phyloP scores from a whole-genome alignment of 371 early-diverging fungal species.

The Ecytonucleospora hepatopenaei region DNA sequence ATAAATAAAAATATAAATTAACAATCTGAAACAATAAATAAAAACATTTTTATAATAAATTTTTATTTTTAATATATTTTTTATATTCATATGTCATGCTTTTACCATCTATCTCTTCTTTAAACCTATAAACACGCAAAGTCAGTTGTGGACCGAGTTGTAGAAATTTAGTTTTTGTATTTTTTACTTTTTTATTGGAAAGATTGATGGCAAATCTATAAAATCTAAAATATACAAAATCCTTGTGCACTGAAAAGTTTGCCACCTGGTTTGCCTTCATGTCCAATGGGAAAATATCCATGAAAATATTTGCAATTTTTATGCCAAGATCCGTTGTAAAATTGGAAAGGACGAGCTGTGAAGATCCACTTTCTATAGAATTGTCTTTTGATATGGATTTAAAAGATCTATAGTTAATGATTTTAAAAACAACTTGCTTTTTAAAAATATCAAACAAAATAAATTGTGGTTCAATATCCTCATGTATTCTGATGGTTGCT shows the following conservation, averaged over 20 bases:
- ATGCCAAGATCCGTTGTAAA: conserved; percentile 88
- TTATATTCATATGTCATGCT: conserved; percentile 21
- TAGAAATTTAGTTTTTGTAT: conserved; percentile 60
- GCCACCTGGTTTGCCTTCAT: conserved; percentile 82
- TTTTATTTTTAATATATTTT: conserved; percentile 36
- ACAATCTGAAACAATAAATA: neutral
- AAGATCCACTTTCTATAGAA: conserved; percentile 63
- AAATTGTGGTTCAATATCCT: conserved; percentile 36
- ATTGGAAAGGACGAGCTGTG: conserved; percentile 89
- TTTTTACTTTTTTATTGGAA: conserved; percentile 57
- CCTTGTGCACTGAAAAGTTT: conserved; percentile 92
- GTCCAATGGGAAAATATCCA: conserved; percentile 81
- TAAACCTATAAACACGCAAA: conserved; percentile 62
- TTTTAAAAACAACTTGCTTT: conserved; percentile 34
- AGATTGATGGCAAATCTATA: conserved; percentile 63
- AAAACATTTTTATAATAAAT: conserved; percentile 13
- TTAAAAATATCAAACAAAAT: conserved; percentile 7
- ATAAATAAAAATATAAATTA: too few relatives aligned
- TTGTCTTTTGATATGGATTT: conserved; percentile 6
- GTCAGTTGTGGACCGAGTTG: conserved; percentile 91
- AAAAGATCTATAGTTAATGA: conserved; percentile 34
- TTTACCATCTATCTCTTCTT: conserved; percentile 18
- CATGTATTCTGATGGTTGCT: conserved; percentile 13
- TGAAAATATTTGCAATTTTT: conserved; percentile 82
- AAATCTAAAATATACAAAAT: conserved; percentile 90